These are phyloP conservation scores for Ceratopteris richardii DNA, from an alignment of 75 land plant genomes.

Conservation along the genomic window DNA sequence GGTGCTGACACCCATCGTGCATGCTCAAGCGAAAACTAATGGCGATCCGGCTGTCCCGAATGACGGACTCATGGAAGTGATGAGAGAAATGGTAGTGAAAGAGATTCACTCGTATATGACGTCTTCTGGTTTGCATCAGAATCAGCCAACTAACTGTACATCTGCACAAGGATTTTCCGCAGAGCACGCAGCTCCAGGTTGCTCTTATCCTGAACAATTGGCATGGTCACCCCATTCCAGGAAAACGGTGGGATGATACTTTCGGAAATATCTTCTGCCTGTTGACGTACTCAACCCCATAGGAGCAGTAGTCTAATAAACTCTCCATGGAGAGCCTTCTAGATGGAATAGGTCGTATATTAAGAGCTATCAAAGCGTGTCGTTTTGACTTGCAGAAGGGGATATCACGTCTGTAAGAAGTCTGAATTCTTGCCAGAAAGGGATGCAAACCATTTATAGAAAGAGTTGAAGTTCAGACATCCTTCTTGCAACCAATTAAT, in stretches of 20 bases:
- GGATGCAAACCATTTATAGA: too few relatives aligned
- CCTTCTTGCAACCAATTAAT: too few relatives aligned
- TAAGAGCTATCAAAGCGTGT: too few relatives aligned
- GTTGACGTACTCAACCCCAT: too few relatives aligned
- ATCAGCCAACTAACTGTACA: not conserved
- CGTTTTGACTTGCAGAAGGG: too few relatives aligned
- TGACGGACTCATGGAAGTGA: slow-evolving; percentile 24
- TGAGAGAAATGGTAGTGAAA: slow-evolving; percentile 51
- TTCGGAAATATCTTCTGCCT: not conserved
- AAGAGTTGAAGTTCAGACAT: too few relatives aligned
- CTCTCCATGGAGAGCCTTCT: too few relatives aligned
- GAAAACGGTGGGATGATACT: not conserved
- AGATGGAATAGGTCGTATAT: too few relatives aligned
- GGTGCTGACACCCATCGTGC: slow-evolving; percentile 12
- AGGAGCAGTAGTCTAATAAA: too few relatives aligned
- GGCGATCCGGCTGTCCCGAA: slow-evolving; percentile 15
- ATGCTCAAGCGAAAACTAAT: not conserved
- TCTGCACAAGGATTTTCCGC: not conserved
- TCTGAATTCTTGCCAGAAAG: too few relatives aligned
- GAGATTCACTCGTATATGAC: slow-evolving; percentile 50
- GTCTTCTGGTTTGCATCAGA: not conserved
- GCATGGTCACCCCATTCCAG: not conserved
- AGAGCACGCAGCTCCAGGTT: not conserved
- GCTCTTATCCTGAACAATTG: not conserved
- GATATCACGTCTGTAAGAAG: too few relatives aligned